Percentiles rank a stretch among this genome's conserved stretches.
Evolutionary conservation across 1,284 basidiomycete genomes (phyloP).

Genomic region (Porogramme epimiltina): DNA sequence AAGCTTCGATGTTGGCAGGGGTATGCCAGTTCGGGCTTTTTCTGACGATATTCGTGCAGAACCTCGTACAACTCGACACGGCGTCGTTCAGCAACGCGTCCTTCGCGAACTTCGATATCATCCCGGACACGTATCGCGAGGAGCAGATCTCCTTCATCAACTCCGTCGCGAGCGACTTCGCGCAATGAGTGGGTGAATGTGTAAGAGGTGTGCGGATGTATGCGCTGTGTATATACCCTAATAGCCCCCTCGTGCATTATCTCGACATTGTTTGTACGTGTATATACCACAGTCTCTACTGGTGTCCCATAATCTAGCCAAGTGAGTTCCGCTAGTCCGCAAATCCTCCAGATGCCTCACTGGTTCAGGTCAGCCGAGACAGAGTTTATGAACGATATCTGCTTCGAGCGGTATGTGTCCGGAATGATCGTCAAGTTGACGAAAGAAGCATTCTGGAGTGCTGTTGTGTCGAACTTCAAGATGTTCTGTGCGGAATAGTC

Average conservation of each 20-base stretch:
- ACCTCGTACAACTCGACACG: constrained; percentile 17
- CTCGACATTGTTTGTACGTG: too few relatives aligned
- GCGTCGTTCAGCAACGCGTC: neutral
- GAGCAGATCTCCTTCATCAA: constrained; percentile 18
- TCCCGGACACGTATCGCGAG: constrained; percentile 18
- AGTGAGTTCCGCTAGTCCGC: too few relatives aligned
- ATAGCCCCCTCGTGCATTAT: too few relatives aligned
- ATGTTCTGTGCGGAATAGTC: constrained; percentile 12
- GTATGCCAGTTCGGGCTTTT: neutral
- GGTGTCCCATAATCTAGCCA: too few relatives aligned
- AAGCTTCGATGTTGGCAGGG: neutral
- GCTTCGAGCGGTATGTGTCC: constrained; percentile 15
- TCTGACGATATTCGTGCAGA: constrained; percentile 2
- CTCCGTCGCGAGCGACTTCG: neutral
- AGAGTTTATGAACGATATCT: constrained; percentile 20
- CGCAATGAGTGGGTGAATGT: too few relatives aligned
- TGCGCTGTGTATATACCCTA: too few relatives aligned
- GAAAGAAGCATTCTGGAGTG: neutral
- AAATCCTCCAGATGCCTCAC: too few relatives aligned
- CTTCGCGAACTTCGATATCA: constrained; percentile 9
- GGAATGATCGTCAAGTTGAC: constrained; percentile 12
- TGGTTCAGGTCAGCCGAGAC: neutral
- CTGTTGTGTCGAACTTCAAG: constrained; percentile 14
- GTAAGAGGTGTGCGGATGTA: too few relatives aligned
- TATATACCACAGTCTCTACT: too few relatives aligned